Evolutionary conservation across 495 filamentous ascomycete species (phyloP).

Genomic region (Sporormia fimetaria): DNA sequence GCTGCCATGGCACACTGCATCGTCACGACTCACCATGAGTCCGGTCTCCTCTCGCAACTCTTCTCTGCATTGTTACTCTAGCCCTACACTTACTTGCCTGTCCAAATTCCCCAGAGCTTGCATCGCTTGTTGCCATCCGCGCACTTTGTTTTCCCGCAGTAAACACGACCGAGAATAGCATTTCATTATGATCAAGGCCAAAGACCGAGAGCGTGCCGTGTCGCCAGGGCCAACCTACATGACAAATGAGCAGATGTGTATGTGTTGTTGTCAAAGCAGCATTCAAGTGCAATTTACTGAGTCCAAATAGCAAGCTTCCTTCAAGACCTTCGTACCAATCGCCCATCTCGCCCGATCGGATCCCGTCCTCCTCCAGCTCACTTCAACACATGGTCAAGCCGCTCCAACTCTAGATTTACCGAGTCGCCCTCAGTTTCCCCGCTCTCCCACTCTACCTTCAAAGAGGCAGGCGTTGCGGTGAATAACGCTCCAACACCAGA

Average conservation of each 20-base stretch:
- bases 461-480: constrained; percentile 14
- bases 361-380: constrained; percentile 36
- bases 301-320: constrained; percentile 57
- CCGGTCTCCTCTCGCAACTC: not conserved
- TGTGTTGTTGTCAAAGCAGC: constrained; percentile 32
- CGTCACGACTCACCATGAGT: constrained; percentile 4
- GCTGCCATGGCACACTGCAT: not conserved
- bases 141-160: not conserved
- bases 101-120: too few species aligned
- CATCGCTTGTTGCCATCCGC: too few species aligned
- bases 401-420: constrained; percentile 22
- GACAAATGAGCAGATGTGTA: constrained; percentile 79
- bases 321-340: constrained; percentile 66
- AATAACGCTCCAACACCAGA: constrained; percentile 1
- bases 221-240: constrained; percentile 69
- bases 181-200: constrained; percentile 26
- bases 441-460: constrained; percentile 16
- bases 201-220: constrained; percentile 23
- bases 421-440: constrained; percentile 18
- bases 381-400: constrained; percentile 72
- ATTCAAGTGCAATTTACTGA: constrained; percentile 19
- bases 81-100: not conserved
- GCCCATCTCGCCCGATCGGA: constrained; percentile 45
- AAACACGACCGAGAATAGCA: constrained; percentile 12
- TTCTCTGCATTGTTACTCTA: not conserved